Base-by-base conservation (phyloP, 2,329 filamentous ascomycete species). In the Aspergillus sp. region DNA sequence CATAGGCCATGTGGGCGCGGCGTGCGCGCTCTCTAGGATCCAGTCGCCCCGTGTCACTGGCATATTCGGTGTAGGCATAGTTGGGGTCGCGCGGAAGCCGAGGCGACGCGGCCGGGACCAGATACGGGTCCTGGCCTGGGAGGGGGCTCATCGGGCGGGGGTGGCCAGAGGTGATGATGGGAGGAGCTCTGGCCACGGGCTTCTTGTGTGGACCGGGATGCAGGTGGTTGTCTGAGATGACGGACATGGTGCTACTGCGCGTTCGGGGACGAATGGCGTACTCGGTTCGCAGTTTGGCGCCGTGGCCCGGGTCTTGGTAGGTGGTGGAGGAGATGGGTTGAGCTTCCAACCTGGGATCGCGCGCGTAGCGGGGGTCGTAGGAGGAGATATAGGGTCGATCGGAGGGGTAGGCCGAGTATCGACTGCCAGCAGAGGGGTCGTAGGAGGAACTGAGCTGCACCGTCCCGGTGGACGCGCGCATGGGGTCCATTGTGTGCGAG, bases 381-480 rank as follows among this genome's bases (percentile, higher is more conserved):
- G 61, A 55, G 50, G 57, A 64, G 49, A 58, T 51, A 41, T 68
- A 66, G 20, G 59, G 64, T 21, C 56, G 59, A 49, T 69, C 68
- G 5, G 69, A 68, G 10, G 68, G 59, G 49, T 72, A 69, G 21
- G 65, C 61, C 16, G 68, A 56, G 48, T 69, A 67, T 40, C 64
- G 64, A 41, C 61, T 57, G 41, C 64, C 54, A 6, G 65, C 59
- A 5, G 61, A 71, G 4, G 64, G 59, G 46, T 75, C 70, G 50
- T 65, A 62, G 41, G 68, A 64, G 10, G 71, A 66, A 45, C 57
- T 64, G 36, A 68, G 60, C 45, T 68, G 61, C 40, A 76, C 66
- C 43, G 67, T 73, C 34, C 72, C 72, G 5, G 72, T 75, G 16
- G 74, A 76, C 25, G 71, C 66, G 38, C 72, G 69, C 63, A 70